These are phyloP conservation scores for Colletotrichum kahawae DNA, from an alignment of 2,329 filamentous ascomycete genomes.

Conservation along the genomic window DNA sequence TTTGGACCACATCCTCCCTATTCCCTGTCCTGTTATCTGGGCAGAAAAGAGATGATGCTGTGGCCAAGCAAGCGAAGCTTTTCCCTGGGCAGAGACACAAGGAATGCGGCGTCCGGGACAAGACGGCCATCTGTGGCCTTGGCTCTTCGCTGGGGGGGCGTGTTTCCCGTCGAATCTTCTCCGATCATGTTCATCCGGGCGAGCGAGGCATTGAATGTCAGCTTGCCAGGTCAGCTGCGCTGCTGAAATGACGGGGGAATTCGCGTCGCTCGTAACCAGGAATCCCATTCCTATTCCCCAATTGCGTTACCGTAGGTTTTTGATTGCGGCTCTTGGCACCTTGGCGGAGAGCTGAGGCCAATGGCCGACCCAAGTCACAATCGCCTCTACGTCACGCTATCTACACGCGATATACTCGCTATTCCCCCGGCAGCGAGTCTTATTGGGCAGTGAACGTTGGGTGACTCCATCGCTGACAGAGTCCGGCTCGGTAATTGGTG, in stretches of 20 bases:
- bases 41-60: background rate
- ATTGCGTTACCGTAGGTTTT: slow-evolving; percentile 16
- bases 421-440: background rate
- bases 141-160: background rate
- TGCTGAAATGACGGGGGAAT: background rate
- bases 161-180: background rate
- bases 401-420: background rate
- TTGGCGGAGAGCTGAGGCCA: slow-evolving; percentile 9
- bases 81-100: background rate
- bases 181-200: background rate
- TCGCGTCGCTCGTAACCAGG: background rate
- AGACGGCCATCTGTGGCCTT: background rate
- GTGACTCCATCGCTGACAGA: background rate
- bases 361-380: background rate
- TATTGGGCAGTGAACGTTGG: background rate
- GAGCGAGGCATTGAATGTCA: background rate
- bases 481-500: background rate
- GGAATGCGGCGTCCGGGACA: slow-evolving; percentile 5
- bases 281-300: background rate
- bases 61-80: slow-evolving; percentile 19
- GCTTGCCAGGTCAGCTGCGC: background rate
- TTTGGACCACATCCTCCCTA: background rate
- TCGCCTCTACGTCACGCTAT: background rate
- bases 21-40: background rate
- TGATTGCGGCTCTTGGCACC: slow-evolving; percentile 7